These are phyloP conservation scores for Aureobasidium sp. DNA, from an alignment of 2,329 filamentous ascomycete species.

Conservation along the genomic window DNA sequence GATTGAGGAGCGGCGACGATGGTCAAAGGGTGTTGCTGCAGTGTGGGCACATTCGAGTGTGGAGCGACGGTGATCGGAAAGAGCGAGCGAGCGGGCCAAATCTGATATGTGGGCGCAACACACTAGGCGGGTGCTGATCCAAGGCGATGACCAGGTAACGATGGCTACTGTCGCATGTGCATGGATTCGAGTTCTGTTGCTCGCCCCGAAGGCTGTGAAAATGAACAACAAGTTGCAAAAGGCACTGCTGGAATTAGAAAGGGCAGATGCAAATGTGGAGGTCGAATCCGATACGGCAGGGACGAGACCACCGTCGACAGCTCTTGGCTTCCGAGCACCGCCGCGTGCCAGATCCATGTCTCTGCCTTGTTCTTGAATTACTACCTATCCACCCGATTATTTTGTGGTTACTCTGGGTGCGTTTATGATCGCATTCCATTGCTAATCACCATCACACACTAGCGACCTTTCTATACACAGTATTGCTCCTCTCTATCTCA, in stretches of 20 bases:
- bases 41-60: conserved; percentile 7
- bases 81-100: neutral
- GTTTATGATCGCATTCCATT: neutral
- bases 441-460: neutral
- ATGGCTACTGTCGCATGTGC: neutral
- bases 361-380: neutral
- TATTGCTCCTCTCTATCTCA: neutral
- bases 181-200: neutral
- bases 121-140: neutral
- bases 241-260: neutral
- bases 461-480: neutral
- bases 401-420: neutral
- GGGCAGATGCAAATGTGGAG: neutral
- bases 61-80: conserved; percentile 1
- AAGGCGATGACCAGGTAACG: neutral
- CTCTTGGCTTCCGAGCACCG: neutral
- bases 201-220: neutral
- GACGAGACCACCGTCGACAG: neutral
- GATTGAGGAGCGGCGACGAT: neutral
- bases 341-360: neutral
- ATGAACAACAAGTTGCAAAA: neutral
- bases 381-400: neutral
- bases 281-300: neutral
- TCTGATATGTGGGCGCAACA: neutral
- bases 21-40: neutral